Base-by-base conservation (phyloP, 371 early-diverging fungal species). In the Circinella minor region DNA sequence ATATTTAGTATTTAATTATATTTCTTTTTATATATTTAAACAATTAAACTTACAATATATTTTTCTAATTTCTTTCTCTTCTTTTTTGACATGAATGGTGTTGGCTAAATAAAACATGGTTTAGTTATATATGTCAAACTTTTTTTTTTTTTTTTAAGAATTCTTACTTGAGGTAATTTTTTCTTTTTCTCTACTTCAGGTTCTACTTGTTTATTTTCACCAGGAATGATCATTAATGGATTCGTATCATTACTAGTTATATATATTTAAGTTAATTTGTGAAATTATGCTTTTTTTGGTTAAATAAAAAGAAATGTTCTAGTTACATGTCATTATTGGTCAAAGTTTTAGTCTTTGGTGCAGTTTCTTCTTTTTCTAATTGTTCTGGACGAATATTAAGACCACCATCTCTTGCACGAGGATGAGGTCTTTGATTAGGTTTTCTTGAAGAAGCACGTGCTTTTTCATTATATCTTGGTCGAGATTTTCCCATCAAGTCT, bases 41-140 rank as follows among this genome's bases (percentile, higher is more conserved):
- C 2, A 2, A 27, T 27, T 27, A 27, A 1, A 47, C 47, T 47
- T 51, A 51, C 93, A 78, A 96, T 91, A 73, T 93, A 95, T 67
- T 91, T 91, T 38, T 95, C 94, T 63, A 94, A 75, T 62, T 89
- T 84, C 79, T 92, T 94, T 73, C 88, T 86, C 84, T 95, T 94
- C 73, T 90, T 92, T 65, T 84, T 83, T 34, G 87, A 86, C 89
- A 91, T 89, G 66, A 86, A 80, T 48, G 79, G 78, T 34, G 66
- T 63, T 36, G 77, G 80, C 76, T 75, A 68, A 27, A 62, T 38
- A 48, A 68, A 49, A 63, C 36, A 18, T 36, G 17, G 8, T 15
- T 18, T 8, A 7, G 55, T 37, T 36, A 34, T 36, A 67, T 76
- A 9, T 36, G 17, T 3, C 27, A 27, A 67, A 39, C 3, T 38